These are phyloP conservation scores for Acanthamoeba quina DNA, from an alignment of 208 protist species.

Conservation along the genomic window DNA sequence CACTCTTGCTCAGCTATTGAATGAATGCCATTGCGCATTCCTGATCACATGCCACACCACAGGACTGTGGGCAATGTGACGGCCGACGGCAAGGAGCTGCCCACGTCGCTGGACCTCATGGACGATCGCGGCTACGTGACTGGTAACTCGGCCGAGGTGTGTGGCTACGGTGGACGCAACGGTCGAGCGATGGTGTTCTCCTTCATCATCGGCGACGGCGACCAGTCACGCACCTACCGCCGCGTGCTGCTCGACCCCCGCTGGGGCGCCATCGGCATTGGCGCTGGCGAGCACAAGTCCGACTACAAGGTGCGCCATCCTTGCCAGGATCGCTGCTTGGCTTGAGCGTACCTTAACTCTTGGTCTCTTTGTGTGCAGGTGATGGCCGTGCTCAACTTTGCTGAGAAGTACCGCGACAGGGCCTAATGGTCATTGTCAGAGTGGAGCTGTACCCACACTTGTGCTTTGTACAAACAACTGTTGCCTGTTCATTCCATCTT, in stretches of 20 bases:
- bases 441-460: no score
- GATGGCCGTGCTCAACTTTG: conserved; percentile 4
- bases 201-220: not conserved
- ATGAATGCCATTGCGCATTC: no score
- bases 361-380: not conserved
- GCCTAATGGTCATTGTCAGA: conserved; percentile 81
- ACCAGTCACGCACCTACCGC: not conserved
- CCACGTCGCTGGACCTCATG: conserved; percentile 1
- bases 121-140: conserved; percentile 2
- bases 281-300: conserved; percentile 11
- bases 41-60: not conserved
- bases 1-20: not conserved
- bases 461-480: no score
- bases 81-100: not conserved
- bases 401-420: conserved; percentile 74
- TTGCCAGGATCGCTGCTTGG: no score
- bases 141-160: not conserved
- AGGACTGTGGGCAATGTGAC: not conserved
- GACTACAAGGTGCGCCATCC: not conserved
- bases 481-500: no score
- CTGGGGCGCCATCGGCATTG: not conserved
- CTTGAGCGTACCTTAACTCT: no score
- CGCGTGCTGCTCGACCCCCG: not conserved
- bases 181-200: conserved; percentile 3
- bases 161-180: not conserved